phyloP scores from a whole-genome alignment of 805 yeast species.

The Wickerhamiella alocasiicola region DNA sequence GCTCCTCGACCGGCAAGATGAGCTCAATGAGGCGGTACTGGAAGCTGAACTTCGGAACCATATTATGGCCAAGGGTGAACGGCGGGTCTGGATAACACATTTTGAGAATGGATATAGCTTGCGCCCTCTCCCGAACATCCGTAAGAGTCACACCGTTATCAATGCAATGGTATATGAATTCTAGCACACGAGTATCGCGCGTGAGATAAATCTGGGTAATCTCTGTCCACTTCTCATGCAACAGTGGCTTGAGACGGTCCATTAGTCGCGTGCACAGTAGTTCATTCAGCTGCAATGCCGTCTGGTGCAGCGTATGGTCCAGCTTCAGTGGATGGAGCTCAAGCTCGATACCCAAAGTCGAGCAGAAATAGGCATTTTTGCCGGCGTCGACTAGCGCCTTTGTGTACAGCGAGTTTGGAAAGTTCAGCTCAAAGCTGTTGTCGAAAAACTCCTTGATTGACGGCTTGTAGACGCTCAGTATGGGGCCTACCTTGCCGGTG shows the following conservation, averaged over 20 bases:
- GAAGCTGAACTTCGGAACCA: not conserved
- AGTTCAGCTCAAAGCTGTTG: conserved; percentile 7
- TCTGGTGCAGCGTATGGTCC: not conserved
- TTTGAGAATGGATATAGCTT: not conserved
- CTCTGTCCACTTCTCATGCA: conserved; percentile 13
- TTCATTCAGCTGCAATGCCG: not conserved
- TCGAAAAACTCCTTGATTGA: not conserved
- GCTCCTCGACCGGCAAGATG: conserved; percentile 1
- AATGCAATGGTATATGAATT: not conserved
- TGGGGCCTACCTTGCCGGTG: conserved; percentile 4
- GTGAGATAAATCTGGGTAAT: conserved; percentile 16
- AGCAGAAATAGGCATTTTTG: not conserved
- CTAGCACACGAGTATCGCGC: conserved; percentile 17
- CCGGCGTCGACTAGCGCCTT: not conserved
- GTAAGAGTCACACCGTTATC: not conserved
- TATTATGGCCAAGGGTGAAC: not conserved
- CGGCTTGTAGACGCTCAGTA: conserved; percentile 1
- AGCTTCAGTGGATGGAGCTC: not conserved
- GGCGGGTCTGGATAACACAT: not conserved
- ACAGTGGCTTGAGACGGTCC: conserved; percentile 5
- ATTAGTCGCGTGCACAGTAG: conserved; percentile 4
- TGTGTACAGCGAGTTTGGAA: not conserved
- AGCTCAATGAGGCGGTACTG: not conserved
- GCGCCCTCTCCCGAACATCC: not conserved
- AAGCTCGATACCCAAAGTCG: conserved; percentile 4